phyloP scores from a whole-genome alignment of 257 asterid genomes.

The Ophiorrhiza pumila region DNA sequence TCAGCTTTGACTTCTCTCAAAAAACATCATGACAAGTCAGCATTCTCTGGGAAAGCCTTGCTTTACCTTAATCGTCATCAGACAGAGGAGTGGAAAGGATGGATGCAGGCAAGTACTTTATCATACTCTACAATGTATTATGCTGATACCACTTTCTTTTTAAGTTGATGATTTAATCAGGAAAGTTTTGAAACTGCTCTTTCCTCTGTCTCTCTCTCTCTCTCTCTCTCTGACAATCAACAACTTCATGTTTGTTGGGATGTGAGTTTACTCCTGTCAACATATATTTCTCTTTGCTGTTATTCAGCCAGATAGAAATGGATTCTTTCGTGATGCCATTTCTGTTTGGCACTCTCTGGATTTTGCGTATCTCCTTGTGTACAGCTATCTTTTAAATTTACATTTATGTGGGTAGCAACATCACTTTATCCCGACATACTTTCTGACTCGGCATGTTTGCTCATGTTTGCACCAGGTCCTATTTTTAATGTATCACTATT shows the following conservation, averaged over 20 bases:
- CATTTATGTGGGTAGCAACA: background rate
- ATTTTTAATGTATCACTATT: conserved; percentile 93
- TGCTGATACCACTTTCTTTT: too few relatives aligned
- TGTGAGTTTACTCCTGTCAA: too few relatives aligned
- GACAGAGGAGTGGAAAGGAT: conserved; percentile 98
- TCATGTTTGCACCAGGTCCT: conserved; percentile 56
- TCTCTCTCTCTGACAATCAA: background rate
- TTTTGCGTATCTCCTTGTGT: background rate
- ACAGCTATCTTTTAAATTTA: background rate
- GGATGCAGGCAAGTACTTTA: conserved; percentile 84
- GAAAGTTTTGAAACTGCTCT: background rate
- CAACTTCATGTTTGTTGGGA: background rate
- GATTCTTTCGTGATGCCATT: background rate
- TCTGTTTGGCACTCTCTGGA: background rate
- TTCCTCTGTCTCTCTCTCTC: background rate
- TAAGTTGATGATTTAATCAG: too few relatives aligned
- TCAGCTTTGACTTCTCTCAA: conserved; percentile 88
- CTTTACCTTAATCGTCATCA: conserved; percentile 94
- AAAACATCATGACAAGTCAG: conserved; percentile 83
- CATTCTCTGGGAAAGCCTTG: conserved; percentile 75
- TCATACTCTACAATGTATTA: background rate
- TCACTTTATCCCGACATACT: background rate
- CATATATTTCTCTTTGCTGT: background rate
- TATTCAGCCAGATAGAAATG: background rate
- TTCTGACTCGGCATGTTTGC: conserved; percentile 19